phyloP scores from a whole-genome alignment of 176 grass and related monocot species.

The Lolium perenne region DNA sequence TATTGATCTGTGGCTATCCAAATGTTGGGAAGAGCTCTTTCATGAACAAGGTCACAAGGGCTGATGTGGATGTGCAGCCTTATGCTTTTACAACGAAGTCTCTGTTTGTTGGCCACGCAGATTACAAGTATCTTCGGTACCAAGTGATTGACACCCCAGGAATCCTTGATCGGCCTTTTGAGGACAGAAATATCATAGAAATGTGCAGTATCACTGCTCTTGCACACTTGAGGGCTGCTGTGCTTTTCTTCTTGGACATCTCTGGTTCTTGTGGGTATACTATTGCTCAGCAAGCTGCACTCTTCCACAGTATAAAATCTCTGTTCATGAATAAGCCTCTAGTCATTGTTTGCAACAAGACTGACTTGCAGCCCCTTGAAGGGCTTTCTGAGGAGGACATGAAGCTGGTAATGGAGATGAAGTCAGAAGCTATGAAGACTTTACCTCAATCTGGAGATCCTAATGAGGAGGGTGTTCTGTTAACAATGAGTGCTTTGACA shows the following conservation, averaged over 20 bases:
- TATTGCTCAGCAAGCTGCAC: constrained; percentile 73
- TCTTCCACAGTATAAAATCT: constrained; percentile 86
- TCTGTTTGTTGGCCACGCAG: constrained; percentile 71
- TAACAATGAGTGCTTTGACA: constrained; percentile 85
- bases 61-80: constrained; percentile 79
- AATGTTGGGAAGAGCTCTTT: constrained; percentile 69
- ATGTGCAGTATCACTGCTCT: constrained; percentile 70
- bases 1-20: constrained; percentile 69
- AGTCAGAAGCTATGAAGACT: constrained; percentile 65
- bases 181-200: constrained; percentile 66
- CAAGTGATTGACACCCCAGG: constrained; percentile 90
- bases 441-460: constrained; percentile 56
- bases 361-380: constrained; percentile 77
- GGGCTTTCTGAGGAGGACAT: constrained; percentile 69
- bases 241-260: constrained; percentile 71
- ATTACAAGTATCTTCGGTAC: constrained; percentile 84
- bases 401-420: constrained; percentile 74
- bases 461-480: constrained; percentile 65
- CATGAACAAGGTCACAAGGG: constrained; percentile 82
- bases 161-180: constrained; percentile 73
- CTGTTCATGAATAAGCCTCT: constrained; percentile 84
- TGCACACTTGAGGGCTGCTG: constrained; percentile 61
- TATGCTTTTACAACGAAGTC: constrained; percentile 70
- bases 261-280: constrained; percentile 85
- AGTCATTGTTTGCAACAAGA: constrained; percentile 82